Percentiles rank a stretch among this genome's conserved stretches.
These are phyloP conservation scores for Lipomyces japonicus DNA, from an alignment of 805 yeast species.

Conservation along the genomic window DNA sequence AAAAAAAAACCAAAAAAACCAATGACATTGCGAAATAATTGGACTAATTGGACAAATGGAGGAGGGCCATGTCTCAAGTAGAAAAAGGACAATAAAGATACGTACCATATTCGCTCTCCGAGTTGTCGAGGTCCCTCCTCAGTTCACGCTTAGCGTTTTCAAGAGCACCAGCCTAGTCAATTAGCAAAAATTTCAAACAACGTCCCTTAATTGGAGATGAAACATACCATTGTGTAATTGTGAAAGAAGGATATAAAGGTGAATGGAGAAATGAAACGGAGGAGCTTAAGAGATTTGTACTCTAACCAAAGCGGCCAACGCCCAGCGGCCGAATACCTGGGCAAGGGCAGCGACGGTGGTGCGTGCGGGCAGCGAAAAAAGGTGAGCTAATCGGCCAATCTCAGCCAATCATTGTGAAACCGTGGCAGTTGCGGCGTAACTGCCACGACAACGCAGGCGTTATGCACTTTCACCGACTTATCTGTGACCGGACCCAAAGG, in stretches of 20 bases:
- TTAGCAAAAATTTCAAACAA: background rate
- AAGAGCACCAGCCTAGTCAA: conserved; percentile 80
- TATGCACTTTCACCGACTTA: no score
- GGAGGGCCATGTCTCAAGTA: background rate
- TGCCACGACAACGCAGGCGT: background rate
- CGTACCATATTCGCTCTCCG: conserved; percentile 73
- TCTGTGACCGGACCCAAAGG: no score
- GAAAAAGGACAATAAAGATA: background rate
- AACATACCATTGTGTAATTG: conserved; percentile 20
- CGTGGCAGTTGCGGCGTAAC: conserved; percentile 5
- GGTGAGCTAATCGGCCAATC: conserved; percentile 16
- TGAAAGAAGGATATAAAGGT: background rate
- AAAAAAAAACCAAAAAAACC: background rate
- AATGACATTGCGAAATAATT: background rate
- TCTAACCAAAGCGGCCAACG: conserved; percentile 6
- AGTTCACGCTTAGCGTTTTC: conserved; percentile 96
- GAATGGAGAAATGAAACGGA: conserved; percentile 2
- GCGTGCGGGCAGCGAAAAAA: conserved; percentile 10
- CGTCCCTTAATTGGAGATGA: background rate
- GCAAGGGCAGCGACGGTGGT: no score
- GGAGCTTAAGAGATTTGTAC: background rate
- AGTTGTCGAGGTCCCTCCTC: conserved; percentile 73
- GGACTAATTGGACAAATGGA: background rate
- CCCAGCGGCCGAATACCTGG: conserved; percentile 2
- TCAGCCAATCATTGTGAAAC: conserved; percentile 20